These are phyloP conservation scores for Ganoderma sp. DNA, from an alignment of 1,284 basidiomycete species.

Conservation along the genomic window DNA sequence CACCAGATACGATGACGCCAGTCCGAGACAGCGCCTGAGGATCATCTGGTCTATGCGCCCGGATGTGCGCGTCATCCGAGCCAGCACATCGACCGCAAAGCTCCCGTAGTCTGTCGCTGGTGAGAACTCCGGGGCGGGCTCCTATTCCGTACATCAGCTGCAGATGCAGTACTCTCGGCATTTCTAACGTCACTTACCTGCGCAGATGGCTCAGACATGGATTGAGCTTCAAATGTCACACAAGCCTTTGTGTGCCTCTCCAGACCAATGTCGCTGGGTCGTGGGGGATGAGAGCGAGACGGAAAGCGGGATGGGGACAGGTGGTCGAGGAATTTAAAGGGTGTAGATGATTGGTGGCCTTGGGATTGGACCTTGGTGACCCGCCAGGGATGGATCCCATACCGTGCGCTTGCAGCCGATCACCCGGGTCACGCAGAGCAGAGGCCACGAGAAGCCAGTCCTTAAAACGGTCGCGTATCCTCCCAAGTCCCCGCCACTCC, in stretches of 20 bases:
- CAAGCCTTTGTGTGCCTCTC: background rate
- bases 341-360: constrained; percentile 1
- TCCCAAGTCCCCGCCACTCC: constrained; percentile 1
- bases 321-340: constrained; percentile 1
- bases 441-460: background rate
- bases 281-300: background rate
- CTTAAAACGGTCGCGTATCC: constrained; percentile 1
- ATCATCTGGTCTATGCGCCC: constrained; percentile 63
- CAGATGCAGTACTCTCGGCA: background rate
- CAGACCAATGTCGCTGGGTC: background rate
- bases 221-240: background rate
- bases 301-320: background rate
- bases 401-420: background rate
- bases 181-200: background rate
- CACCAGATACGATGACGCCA: constrained; percentile 77
- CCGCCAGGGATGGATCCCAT: constrained; percentile 2
- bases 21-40: constrained; percentile 65
- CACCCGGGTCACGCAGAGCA: background rate
- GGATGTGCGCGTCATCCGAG: constrained; percentile 53
- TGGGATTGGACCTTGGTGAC: background rate
- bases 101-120: constrained; percentile 60
- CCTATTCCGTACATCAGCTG: background rate
- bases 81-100: constrained; percentile 61
- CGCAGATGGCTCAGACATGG: background rate
- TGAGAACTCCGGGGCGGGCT: constrained; percentile 18